Conservation (phyloP, 2,329 filamentous ascomycete species). For the Myriosclerotinia duriaeana region DNA sequence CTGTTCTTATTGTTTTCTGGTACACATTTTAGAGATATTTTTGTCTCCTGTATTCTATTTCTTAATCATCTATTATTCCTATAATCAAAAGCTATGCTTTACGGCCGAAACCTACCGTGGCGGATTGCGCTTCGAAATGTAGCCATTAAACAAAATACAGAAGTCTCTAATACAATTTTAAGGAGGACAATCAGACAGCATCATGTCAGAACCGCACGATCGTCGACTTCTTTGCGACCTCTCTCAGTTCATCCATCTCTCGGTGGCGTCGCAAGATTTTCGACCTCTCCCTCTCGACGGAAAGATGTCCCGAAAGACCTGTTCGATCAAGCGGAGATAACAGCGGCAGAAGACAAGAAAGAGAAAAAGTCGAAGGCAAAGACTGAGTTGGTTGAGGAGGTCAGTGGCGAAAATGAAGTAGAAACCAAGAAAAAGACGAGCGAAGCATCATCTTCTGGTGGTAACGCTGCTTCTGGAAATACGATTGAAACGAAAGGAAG, state of each 20-base stretch:
- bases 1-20: slow-evolving; percentile 3
- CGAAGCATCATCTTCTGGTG: slow-evolving; percentile 32
- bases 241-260: slow-evolving; percentile 54
- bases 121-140: slow-evolving; percentile 51
- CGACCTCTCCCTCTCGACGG: slow-evolving; percentile 51
- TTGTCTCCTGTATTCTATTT: slow-evolving; percentile 9
- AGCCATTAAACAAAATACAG: slow-evolving; percentile 27
- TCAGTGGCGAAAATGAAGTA: slow-evolving; percentile 48
- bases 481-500: slow-evolving; percentile 36
- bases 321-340: slow-evolving; percentile 43
- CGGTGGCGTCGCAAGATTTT: slow-evolving; percentile 46
- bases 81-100: slow-evolving; percentile 51
- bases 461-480: slow-evolving; percentile 35
- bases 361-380: slow-evolving; percentile 38
- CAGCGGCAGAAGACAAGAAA: slow-evolving; percentile 46
- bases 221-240: slow-evolving; percentile 62
- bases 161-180: slow-evolving; percentile 27
- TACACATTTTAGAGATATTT: neutral
- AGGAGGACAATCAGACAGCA: slow-evolving; percentile 33
- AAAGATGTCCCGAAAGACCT: slow-evolving; percentile 44
- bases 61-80: neutral
- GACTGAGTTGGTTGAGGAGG: slow-evolving; percentile 34
- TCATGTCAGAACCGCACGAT: slow-evolving; percentile 56
- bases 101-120: slow-evolving; percentile 65
- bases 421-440: slow-evolving; percentile 40